Conservation (phyloP, 208 protist genomes). For the Crithidia thermophila region DNA sequence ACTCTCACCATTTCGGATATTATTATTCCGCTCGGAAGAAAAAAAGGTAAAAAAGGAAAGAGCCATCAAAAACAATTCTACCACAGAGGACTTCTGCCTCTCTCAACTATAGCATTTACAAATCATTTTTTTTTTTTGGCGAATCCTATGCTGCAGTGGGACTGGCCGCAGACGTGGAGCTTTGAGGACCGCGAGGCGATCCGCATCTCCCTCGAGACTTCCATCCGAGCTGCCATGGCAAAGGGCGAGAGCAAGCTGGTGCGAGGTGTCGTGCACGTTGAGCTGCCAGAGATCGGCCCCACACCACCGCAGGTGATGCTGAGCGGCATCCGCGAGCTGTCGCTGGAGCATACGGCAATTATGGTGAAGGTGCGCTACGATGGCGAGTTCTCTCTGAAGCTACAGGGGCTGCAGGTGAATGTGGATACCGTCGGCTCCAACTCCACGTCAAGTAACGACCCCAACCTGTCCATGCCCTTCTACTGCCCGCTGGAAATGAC, state of each 20-base stretch:
- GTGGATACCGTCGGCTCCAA: constrained; percentile 75
- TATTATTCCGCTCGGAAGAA: no score
- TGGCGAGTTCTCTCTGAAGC: constrained; percentile 75
- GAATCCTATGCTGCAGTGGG: constrained; percentile 89
- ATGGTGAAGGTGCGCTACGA: constrained; percentile 84
- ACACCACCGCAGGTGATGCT: constrained; percentile 77
- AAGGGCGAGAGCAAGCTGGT: constrained; percentile 69
- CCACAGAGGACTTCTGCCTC: no score
- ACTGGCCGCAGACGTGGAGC: constrained; percentile 83
- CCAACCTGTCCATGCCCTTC: constrained; percentile 79
- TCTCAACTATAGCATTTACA: background rate
- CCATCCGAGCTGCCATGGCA: constrained; percentile 76
- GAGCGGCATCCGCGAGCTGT: constrained; percentile 73
- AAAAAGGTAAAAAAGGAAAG: no score
- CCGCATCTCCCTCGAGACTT: constrained; percentile 63
- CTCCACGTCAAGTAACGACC: constrained; percentile 52
- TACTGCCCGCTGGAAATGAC: constrained; percentile 90
- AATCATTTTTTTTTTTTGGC: background rate
- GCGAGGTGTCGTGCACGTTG: constrained; percentile 74
- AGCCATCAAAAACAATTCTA: no score
- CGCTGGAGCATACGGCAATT: constrained; percentile 79
- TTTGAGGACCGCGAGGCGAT: constrained; percentile 67
- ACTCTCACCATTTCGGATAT: no score
- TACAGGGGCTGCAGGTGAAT: constrained; percentile 86
- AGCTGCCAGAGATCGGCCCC: constrained; percentile 69